Evolutionary conservation across 2,329 filamentous ascomycete species (phyloP).

Genomic region (Penicillium hordei): DNA sequence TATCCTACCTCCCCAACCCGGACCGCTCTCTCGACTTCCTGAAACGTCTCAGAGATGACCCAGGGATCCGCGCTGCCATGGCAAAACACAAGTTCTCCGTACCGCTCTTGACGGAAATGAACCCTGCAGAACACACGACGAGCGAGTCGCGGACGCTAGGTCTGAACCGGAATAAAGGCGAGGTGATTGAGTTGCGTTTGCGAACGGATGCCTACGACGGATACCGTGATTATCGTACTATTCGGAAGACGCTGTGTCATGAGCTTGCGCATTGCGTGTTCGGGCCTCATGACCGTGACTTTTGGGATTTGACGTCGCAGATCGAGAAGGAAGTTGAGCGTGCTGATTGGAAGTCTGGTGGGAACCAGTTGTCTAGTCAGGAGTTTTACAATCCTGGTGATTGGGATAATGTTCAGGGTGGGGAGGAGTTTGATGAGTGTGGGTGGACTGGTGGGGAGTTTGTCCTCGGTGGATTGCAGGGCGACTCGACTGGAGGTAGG

Average conservation of each 20-base stretch:
- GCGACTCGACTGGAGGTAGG: conserved; percentile 41
- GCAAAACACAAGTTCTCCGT: conserved; percentile 80
- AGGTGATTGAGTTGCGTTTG: conserved; percentile 85
- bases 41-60: conserved; percentile 73
- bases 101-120: conserved; percentile 89
- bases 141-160: conserved; percentile 81
- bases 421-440: conserved; percentile 63
- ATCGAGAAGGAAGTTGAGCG: conserved; percentile 84
- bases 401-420: conserved; percentile 50
- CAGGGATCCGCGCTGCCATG: conserved; percentile 84
- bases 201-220: conserved; percentile 94
- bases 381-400: conserved; percentile 62
- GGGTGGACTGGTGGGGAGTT: conserved; percentile 80
- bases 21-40: conserved; percentile 70
- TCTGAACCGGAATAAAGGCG: conserved; percentile 80
- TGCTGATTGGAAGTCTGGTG: conserved; percentile 74
- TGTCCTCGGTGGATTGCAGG: conserved; percentile 61
- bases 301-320: conserved; percentile 84
- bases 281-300: conserved; percentile 77
- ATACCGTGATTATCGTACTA: conserved; percentile 87
- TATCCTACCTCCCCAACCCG: conserved; percentile 75
- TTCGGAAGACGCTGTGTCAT: conserved; percentile 89
- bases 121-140: conserved; percentile 78
- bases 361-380: conserved; percentile 59
- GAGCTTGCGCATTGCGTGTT: conserved; percentile 92